These are phyloP conservation scores for Periconia digitata DNA, from an alignment of 2,329 filamentous ascomycete species.

Conservation along the genomic window DNA sequence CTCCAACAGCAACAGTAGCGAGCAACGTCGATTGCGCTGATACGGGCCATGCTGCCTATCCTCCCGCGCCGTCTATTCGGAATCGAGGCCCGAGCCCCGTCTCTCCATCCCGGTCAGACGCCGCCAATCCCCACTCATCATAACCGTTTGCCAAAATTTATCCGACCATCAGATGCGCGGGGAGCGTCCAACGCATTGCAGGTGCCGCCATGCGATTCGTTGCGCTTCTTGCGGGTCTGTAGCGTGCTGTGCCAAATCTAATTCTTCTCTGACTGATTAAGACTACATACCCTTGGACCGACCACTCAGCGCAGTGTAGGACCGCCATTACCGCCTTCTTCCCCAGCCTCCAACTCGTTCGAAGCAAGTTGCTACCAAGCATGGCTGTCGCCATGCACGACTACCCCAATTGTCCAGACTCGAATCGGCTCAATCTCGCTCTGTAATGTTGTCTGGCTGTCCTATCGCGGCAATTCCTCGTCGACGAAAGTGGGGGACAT, in stretches of 20 bases:
- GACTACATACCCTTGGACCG: too few relatives aligned
- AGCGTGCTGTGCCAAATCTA: constrained; percentile 1
- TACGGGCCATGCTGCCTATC: constrained; percentile 23
- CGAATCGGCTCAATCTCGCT: constrained; percentile 21
- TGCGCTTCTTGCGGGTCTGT: neutral
- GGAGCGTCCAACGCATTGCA: constrained; percentile 14
- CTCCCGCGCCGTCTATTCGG: constrained; percentile 14
- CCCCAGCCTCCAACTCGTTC: too few relatives aligned
- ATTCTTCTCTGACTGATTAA: constrained; percentile 27
- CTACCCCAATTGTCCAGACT: constrained; percentile 24
- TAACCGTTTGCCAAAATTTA: constrained; percentile 31
- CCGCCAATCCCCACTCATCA: constrained; percentile 27
- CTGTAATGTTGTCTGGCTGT: constrained; percentile 17
- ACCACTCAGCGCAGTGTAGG: constrained; percentile 32
- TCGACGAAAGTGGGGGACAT: constrained; percentile 12
- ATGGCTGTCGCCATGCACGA: too few relatives aligned
- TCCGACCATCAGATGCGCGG: constrained; percentile 33
- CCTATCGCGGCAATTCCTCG: constrained; percentile 19
- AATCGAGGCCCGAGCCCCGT: constrained; percentile 31
- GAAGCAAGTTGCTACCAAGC: too few relatives aligned
- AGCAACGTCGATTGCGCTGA: constrained; percentile 1
- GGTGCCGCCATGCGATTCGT: constrained; percentile 13
- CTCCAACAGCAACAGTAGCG: neutral
- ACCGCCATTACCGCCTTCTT: constrained; percentile 35
- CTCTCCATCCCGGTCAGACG: constrained; percentile 30